These are phyloP conservation scores for Striga asiatica DNA, from an alignment of 257 asterid species.

Conservation along the genomic window DNA sequence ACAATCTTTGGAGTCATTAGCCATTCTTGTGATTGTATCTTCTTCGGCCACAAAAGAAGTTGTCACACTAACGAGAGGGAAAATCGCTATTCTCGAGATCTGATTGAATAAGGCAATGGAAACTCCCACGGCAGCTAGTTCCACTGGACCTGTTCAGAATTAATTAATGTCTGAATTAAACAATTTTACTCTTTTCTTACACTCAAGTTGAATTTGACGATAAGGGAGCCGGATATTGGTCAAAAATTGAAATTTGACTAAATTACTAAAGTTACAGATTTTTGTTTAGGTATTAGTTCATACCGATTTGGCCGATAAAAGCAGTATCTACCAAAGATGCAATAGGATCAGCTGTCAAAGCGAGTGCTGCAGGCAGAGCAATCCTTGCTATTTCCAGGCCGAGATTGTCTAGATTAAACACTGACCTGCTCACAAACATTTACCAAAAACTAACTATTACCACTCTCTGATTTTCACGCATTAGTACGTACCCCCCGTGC, in stretches of 20 bases:
- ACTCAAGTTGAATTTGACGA: too few relatives aligned
- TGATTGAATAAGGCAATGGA: conserved; percentile 70
- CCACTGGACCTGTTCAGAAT: conserved; percentile 37
- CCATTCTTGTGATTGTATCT: conserved; percentile 23
- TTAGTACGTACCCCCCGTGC: too few relatives aligned
- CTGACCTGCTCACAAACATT: conserved; percentile 28
- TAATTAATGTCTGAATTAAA: too few relatives aligned
- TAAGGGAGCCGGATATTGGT: too few relatives aligned
- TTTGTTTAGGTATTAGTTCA: too few relatives aligned
- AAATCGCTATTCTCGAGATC: conserved; percentile 52
- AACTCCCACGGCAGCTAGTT: conserved; percentile 69
- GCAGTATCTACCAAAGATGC: conserved; percentile 80
- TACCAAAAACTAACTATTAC: background rate
- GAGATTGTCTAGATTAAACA: conserved; percentile 52
- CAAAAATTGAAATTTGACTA: too few relatives aligned
- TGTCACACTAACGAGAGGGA: conserved; percentile 62
- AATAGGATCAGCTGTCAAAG: conserved; percentile 78
- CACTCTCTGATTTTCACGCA: background rate
- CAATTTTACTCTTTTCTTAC: too few relatives aligned
- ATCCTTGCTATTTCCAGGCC: conserved; percentile 56
- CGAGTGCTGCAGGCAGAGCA: conserved; percentile 65
- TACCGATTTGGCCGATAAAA: conserved; percentile 84
- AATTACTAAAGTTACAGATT: too few relatives aligned
- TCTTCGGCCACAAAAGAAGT: conserved; percentile 70
- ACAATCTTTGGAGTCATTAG: conserved; percentile 13